phyloP scores from a whole-genome alignment of 139 green algal species.

The Chlorella sp. region DNA sequence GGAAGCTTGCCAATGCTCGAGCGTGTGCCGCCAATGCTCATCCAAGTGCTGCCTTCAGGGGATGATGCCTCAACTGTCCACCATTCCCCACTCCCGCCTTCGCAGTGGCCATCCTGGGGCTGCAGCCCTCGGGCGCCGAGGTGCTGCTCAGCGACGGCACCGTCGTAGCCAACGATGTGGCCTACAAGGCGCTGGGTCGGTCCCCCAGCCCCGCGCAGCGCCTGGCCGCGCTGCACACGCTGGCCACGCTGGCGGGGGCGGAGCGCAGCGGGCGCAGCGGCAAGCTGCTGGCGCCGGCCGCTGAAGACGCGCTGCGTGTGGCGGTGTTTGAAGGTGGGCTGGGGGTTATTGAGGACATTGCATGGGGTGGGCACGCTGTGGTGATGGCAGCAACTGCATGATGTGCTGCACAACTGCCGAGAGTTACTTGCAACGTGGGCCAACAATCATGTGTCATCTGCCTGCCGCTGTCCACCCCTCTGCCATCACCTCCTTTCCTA shows the following conservation, averaged over 20 bases:
- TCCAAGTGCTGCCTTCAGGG: too few species aligned
- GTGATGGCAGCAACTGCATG: too few species aligned
- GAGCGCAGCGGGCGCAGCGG: constrained; percentile 22
- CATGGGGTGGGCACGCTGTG: not conserved
- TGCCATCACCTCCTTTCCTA: not conserved
- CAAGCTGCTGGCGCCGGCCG: not conserved
- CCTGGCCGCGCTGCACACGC: constrained; percentile 23
- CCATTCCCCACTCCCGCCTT: too few species aligned
- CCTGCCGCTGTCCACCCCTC: not conserved
- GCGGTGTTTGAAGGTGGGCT: constrained; percentile 34
- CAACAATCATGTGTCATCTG: too few species aligned
- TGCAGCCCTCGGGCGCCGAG: not conserved
- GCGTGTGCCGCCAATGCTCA: too few species aligned
- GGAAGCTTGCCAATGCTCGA: too few species aligned
- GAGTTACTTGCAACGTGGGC: too few species aligned
- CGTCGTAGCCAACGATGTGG: not conserved
- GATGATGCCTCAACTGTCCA: too few species aligned
- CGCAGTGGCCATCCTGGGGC: constrained; percentile 28
- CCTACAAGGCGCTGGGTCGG: constrained; percentile 23
- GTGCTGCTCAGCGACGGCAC: not conserved
- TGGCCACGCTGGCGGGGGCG: constrained; percentile 30
- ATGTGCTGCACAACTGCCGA: too few species aligned
- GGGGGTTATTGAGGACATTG: not conserved
- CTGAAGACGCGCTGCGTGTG: constrained; percentile 18
- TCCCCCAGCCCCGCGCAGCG: constrained; percentile 11